Percentiles rank a stretch among this genome's conserved stretches.
phyloP scores from a whole-genome alignment of 2,329 filamentous ascomycete species.

The Domatiomyces catenatus region DNA sequence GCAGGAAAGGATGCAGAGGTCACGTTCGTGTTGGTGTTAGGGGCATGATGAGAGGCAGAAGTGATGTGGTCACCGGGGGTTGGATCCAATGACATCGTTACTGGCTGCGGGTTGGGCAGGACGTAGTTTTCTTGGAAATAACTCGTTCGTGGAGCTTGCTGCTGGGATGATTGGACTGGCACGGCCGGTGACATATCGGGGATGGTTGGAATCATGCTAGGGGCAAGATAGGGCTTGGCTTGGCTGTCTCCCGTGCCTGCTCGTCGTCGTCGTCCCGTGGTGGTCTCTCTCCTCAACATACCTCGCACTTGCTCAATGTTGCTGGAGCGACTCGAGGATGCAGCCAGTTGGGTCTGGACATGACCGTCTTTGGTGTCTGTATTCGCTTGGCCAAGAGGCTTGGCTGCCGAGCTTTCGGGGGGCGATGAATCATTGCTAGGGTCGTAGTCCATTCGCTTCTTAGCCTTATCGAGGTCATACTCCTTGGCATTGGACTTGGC shows the following conservation, averaged over 20 bases:
- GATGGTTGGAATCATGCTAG: slow-evolving; percentile 11
- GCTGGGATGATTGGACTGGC: slow-evolving; percentile 2
- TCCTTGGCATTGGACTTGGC: slow-evolving; percentile 50
- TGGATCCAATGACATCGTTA: background rate
- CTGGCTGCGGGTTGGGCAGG: slow-evolving; percentile 4
- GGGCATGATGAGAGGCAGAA: background rate
- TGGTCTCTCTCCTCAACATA: slow-evolving; percentile 24
- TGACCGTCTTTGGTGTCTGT: slow-evolving; percentile 1
- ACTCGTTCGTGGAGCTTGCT: slow-evolving; percentile 5
- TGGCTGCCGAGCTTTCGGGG: background rate
- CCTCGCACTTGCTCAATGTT: slow-evolving; percentile 16
- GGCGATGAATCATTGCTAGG: background rate
- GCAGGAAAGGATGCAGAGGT: background rate
- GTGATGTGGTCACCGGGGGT: background rate
- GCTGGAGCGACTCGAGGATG: slow-evolving; percentile 14
- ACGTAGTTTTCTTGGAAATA: slow-evolving; percentile 14
- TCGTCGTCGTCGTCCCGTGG: slow-evolving; percentile 25
- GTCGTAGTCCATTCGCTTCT: slow-evolving; percentile 37
- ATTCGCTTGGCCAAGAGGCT: background rate
- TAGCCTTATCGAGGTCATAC: slow-evolving; percentile 46
- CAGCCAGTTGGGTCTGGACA: background rate
- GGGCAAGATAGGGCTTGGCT: slow-evolving; percentile 1
- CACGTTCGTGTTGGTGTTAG: background rate
- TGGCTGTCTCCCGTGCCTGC: slow-evolving; percentile 9
- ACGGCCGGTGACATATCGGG: slow-evolving; percentile 10